These are phyloP conservation scores for Beauveria australis DNA, from an alignment of 2,329 filamentous ascomycete genomes.

Conservation along the genomic window DNA sequence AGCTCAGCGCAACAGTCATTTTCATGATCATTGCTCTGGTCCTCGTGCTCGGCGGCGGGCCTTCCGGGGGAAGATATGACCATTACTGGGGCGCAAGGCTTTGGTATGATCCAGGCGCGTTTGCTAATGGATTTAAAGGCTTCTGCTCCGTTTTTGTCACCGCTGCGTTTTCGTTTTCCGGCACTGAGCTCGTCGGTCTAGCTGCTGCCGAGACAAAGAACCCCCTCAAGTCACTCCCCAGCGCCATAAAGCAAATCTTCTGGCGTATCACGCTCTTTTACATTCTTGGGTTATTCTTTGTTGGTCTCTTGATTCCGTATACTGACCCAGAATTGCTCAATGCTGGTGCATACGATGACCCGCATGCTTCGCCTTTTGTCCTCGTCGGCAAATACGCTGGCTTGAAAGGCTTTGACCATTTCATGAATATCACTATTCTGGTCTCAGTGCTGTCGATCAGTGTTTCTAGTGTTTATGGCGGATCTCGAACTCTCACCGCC, in stretches of 20 bases:
- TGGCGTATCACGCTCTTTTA: constrained; percentile 52
- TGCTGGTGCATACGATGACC: constrained; percentile 34
- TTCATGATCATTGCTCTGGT: constrained; percentile 58
- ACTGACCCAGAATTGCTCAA: constrained; percentile 38
- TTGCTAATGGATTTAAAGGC: constrained; percentile 67
- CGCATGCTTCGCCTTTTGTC: constrained; percentile 45
- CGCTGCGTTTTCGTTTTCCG: constrained; percentile 64
- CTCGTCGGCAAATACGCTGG: constrained; percentile 47
- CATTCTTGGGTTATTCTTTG: constrained; percentile 42
- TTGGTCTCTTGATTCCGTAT: constrained; percentile 41
- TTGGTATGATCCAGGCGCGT: constrained; percentile 46
- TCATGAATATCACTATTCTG: constrained; percentile 53
- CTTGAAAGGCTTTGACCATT: constrained; percentile 41
- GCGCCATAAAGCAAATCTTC: constrained; percentile 73
- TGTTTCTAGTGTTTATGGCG: constrained; percentile 51
- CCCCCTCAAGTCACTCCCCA: constrained; percentile 65
- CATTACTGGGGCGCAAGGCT: constrained; percentile 42
- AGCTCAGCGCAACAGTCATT: constrained; percentile 48
- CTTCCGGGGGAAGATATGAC: constrained; percentile 34
- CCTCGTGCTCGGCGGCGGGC: constrained; percentile 52
- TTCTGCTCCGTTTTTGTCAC: constrained; percentile 66
- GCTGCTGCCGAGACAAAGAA: constrained; percentile 64
- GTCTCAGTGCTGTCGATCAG: constrained; percentile 52
- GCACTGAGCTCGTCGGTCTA: constrained; percentile 67
- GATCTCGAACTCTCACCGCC: constrained; percentile 50